Base-by-base conservation (phyloP, 148 eudicot species). In the Chenopodium berlandieri region DNA sequence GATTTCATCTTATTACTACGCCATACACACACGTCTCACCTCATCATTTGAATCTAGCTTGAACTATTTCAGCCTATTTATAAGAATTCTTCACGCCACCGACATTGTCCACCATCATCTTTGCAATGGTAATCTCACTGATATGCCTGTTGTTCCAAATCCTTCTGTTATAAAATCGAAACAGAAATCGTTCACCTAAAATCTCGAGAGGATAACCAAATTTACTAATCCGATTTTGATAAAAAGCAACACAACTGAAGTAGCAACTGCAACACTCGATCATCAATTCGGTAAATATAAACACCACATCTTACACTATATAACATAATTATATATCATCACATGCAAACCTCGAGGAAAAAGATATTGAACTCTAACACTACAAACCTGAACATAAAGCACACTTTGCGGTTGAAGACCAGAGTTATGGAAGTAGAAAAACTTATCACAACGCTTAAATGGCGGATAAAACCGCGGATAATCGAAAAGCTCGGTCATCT, bases 381-480 rank as follows among this genome's bases (percentile, higher is more conserved):
- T 44, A 79, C 48, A 73, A 81, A 95, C 99, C 99, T 94, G 98
- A 81, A 94, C 87, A 75, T 92, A 96, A 60, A 96, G 94, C 69
- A 92, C 94, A 37, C 76, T 83, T 63, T 96, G 99, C 7, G 99
- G 89, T 82, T 92, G 95, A 80, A 96, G 93, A 60, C 99, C 98
- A 44, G 99, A 82, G 79, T 96, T 96, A 74, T 94, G 94, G 76
- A 90, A 94, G 89, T 92, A 94, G 74, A 96, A 96, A 77, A 88
- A 96, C 86, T 94, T 96, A 25, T 92, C 85, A 62, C 90, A 91
- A 13, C 85, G 90, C 86, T 90, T 89, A 75, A 90, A 92, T 2
- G 99, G 99, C 58, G 93, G 84, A 76, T 75, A 48, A 86, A 90
- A 96, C 2, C 91, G 90, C 77, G 94, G 98, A 71, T 89, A 93